Evolutionary conservation across 2,329 filamentous ascomycete genomes (phyloP), one percentile per base, ranked within the genome.

Genomic region (Neurospora sp.): DNA sequence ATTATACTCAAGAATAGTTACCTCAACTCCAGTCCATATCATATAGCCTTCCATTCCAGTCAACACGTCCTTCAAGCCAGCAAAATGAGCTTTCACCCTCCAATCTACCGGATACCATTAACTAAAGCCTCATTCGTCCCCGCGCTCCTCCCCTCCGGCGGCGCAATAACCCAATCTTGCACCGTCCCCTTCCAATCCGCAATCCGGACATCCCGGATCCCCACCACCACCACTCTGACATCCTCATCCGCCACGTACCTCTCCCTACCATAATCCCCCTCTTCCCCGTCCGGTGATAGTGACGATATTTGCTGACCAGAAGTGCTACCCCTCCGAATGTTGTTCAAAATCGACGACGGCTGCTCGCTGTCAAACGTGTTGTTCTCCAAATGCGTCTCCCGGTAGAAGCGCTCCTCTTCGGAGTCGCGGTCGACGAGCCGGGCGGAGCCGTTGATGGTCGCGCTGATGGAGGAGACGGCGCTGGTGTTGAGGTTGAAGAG

Each of bases 151-250:
- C 72, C 71, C 4, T 70, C 78, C 37, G 78, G 77, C n/a, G 81
- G 77, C 3, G 80, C 79, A 71, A 87, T 76, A 1, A 84, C 84
- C 82, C 83, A 98, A 78, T 98, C 95, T 75, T 91, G 88, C 4
- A 98, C 93, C 15, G 89, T 88, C n/a, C 96, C 95, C 82, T 97
- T 97, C 91, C 92, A 97, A 79, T 97, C 96, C 74, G 92, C 93
- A 76, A 96, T 96, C 76, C 93, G 87, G 67, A 96, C 93, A 78
- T 94, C 92, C 75, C 86, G 87, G 75, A 98, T 92, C 75, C 86
- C 88, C 8, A 98, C 96, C 6, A 95, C 87, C 40, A 98, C 92
- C 6, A 97, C 94, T 67, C 91, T 86, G 1, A 96, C 93, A 78
- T 96, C 91, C 77, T 93, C 91, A 3, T 91, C 92, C 43, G 90